These are phyloP conservation scores for Leccinum rimulosum DNA, from an alignment of 768 basidiomycete species.

Conservation along the genomic window DNA sequence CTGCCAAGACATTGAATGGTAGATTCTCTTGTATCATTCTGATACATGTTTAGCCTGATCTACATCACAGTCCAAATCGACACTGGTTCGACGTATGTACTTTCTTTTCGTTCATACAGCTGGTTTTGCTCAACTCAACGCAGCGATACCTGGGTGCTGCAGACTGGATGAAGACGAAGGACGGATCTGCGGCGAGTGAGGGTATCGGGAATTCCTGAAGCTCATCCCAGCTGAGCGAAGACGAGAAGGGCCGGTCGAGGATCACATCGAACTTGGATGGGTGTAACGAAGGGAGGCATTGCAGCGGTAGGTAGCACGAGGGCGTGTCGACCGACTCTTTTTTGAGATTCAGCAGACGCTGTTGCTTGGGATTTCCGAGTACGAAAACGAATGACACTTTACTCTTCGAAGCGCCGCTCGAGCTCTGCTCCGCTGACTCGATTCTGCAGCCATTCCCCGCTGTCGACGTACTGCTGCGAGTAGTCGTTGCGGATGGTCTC, in stretches of 20 bases:
- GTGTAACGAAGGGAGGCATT: constrained; percentile 53
- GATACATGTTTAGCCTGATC: too few relatives aligned
- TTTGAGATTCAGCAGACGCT: constrained; percentile 79
- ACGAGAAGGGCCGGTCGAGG: constrained; percentile 86
- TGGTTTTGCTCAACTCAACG: too few relatives aligned
- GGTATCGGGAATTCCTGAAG: too few relatives aligned
- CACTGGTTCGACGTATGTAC: too few relatives aligned
- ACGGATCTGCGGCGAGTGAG: too few relatives aligned
- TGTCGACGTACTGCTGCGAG: constrained; percentile 84
- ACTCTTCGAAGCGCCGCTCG: constrained; percentile 93
- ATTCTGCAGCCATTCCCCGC: constrained; percentile 92
- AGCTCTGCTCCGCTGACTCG: constrained; percentile 89
- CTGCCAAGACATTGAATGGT: too few relatives aligned
- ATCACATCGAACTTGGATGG: constrained; percentile 86
- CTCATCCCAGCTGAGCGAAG: constrained; percentile 86
- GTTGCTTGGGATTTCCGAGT: constrained; percentile 96
- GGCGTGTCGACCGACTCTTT: constrained; percentile 69
- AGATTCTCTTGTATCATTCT: too few relatives aligned
- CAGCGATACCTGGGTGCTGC: too few relatives aligned
- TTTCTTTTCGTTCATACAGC: too few relatives aligned
- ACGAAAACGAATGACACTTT: constrained; percentile 64
- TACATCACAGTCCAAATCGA: too few relatives aligned
- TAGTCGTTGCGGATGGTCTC: constrained; percentile 98
- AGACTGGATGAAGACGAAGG: too few relatives aligned
- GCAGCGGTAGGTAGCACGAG: constrained; percentile 67